Percentiles rank a stretch among this genome's conserved stretches.
These are phyloP conservation scores for Ophiostoma ulmi DNA, from an alignment of 2,329 filamentous ascomycete genomes.

Conservation along the genomic window DNA sequence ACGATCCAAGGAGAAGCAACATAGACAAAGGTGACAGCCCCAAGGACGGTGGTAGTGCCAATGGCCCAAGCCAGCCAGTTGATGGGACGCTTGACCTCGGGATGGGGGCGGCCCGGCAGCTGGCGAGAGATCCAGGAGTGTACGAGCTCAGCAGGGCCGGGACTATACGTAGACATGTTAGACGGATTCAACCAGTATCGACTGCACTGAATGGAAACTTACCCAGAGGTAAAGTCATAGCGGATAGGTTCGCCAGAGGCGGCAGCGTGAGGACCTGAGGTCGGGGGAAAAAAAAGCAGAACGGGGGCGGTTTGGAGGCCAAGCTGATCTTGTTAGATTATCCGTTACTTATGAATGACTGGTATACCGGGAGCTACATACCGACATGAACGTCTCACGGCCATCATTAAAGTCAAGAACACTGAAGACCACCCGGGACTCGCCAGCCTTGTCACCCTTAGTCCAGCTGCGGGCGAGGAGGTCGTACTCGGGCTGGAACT, in stretches of 20 bases:
- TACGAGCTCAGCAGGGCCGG: conserved; percentile 69
- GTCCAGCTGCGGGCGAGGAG: conserved; percentile 80
- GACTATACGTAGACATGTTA: conserved; percentile 42
- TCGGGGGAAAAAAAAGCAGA: conserved; percentile 81
- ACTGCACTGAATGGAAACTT: conserved; percentile 33
- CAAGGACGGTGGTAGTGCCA: conserved; percentile 63
- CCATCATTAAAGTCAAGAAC: conserved; percentile 86
- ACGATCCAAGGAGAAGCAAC: conserved; percentile 73
- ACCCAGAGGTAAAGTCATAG: conserved; percentile 83
- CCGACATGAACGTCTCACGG: conserved; percentile 78
- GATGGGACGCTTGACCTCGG: conserved; percentile 73
- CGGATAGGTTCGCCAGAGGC: conserved; percentile 63
- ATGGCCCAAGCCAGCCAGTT: conserved; percentile 76
- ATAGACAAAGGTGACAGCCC: conserved; percentile 60
- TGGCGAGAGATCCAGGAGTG: conserved; percentile 75
- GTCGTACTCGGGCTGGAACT: conserved; percentile 94
- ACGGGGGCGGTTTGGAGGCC: conserved; percentile 92
- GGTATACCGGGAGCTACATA: conserved; percentile 40
- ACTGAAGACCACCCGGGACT: conserved; percentile 70
- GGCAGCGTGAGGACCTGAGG: conserved; percentile 71
- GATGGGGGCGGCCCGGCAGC: conserved; percentile 71
- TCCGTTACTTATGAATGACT: background rate
- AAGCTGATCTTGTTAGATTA: conserved; percentile 50
- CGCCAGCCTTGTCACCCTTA: conserved; percentile 70
- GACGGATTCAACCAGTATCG: background rate